Evolutionary conservation across 345 rosid genomes (phyloP), one percentile per base, ranked within the genome.

Genomic region (Aurinia saxatilis): DNA sequence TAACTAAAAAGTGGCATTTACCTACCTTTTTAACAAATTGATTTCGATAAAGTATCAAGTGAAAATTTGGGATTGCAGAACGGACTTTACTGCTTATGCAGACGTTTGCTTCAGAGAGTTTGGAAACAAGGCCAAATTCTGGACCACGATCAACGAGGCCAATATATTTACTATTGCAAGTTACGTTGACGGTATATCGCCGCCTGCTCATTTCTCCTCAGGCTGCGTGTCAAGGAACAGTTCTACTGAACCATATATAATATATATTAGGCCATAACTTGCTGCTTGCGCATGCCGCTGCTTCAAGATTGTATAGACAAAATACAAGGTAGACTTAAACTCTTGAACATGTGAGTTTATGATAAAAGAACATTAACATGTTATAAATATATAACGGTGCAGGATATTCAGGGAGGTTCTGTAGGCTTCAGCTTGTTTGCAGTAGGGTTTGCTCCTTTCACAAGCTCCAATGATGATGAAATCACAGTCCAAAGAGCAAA

Each of bases 81-180:
- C 42, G 21, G 39, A 27, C 50, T 40, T 41, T 6, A 56, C 48
- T 38, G 61, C 36, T 2, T 25, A n/a, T 5, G 34, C 15, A 18
- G 34, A 29, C 14, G 61, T 56, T 13, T 56, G 95, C 78, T 87
- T 84, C 66, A 70, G 75, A 40, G 87, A 84, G 72, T 84, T 87
- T 18, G 91, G 95, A 9, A 73, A 81, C 62, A 65, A 82, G 30
- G 80, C 83, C 62, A 70, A 62, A 18, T 44, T 80, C 62, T 87
- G 91, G 95, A 54, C 63, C 5, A 87, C 95, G 1, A 54, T 85
- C 37, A 82, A 85, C 45, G 96, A 88, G 77, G 83, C 92, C 7
- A 88, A 88, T 42, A 14, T 68, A 10, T 59, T 72, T 29, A 70
- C 72, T 2, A 0, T 63, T 4, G 79, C 75, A 57, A 73, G 78